A percentile compares a stretch with the other conserved stretches of the same genome.
phyloP scores from a whole-genome alignment of 2,329 filamentous ascomycete genomes.

The Exophiala aquamarina region DNA sequence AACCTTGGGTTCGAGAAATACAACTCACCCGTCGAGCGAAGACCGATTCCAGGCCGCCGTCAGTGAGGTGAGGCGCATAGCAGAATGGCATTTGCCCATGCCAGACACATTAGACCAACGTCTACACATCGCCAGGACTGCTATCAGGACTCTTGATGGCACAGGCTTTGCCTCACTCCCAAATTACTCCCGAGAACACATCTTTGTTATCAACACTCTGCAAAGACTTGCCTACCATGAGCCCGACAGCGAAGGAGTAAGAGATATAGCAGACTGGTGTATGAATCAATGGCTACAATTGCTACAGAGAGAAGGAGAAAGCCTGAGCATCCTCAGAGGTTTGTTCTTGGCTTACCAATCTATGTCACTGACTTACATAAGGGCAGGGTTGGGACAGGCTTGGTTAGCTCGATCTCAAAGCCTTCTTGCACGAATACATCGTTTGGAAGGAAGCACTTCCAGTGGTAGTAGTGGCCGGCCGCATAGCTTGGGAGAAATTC shows the following conservation, averaged over 20 bases:
- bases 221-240: slow-evolving; percentile 53
- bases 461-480: slow-evolving; percentile 35
- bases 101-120: slow-evolving; percentile 15
- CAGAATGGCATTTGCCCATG: slow-evolving; percentile 2
- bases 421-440: slow-evolving; percentile 49
- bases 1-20: background rate
- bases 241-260: slow-evolving; percentile 45
- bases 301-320: slow-evolving; percentile 44
- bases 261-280: slow-evolving; percentile 52
- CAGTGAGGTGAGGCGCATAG: slow-evolving; percentile 16
- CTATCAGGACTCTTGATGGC: slow-evolving; percentile 14
- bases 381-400: slow-evolving; percentile 48
- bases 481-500: slow-evolving; percentile 13
- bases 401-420: slow-evolving; percentile 55
- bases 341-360: slow-evolving; percentile 23
- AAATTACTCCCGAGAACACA: slow-evolving; percentile 11
- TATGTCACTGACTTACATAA: slow-evolving; percentile 5
- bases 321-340: slow-evolving; percentile 46
- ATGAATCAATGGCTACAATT: slow-evolving; percentile 48
- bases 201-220: slow-evolving; percentile 29
- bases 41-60: slow-evolving; percentile 11
- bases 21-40: slow-evolving; percentile 4
- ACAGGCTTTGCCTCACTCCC: slow-evolving; percentile 13
- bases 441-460: slow-evolving; percentile 39
- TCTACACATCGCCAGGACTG: slow-evolving; percentile 12